Conservation (phyloP, 768 basidiomycete genomes). For the Termitomyces sp. region DNA sequence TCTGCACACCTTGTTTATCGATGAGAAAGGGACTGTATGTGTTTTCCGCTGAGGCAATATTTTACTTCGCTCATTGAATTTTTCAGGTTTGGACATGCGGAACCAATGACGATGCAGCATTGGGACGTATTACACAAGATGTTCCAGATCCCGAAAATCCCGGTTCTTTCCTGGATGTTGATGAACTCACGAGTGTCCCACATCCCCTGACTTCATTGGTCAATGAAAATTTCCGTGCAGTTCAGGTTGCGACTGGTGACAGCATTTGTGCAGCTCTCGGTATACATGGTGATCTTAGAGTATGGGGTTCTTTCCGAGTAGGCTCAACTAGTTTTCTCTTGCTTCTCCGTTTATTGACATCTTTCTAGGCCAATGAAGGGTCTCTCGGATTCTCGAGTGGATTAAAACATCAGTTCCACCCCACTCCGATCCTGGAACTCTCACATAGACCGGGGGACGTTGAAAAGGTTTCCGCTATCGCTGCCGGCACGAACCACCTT, state of each 20-base stretch:
- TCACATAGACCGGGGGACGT: slow-evolving; percentile 58
- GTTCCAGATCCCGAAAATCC: slow-evolving; percentile 62
- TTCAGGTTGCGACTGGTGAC: slow-evolving; percentile 82
- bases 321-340: slow-evolving; percentile 22
- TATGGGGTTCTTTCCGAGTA: slow-evolving; percentile 91
- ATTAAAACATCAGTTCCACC: slow-evolving; percentile 64
- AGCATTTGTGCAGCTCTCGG: slow-evolving; percentile 86
- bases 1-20: slow-evolving; percentile 85
- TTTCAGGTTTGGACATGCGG: slow-evolving; percentile 80
- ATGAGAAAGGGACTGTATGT: slow-evolving; percentile 87
- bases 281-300: slow-evolving; percentile 74
- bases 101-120: slow-evolving; percentile 85
- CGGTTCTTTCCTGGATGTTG: slow-evolving; percentile 53
- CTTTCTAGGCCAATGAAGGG: slow-evolving; percentile 66
- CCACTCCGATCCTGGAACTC: slow-evolving; percentile 59
- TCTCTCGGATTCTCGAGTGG: slow-evolving; percentile 80
- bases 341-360: slow-evolving; percentile 5
- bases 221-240: slow-evolving; percentile 82
- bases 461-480: slow-evolving; percentile 74
- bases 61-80: background rate
- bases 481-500: slow-evolving; percentile 86
- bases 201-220: slow-evolving; percentile 67
- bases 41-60: background rate
- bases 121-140: slow-evolving; percentile 72
- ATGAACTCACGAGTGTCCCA: slow-evolving; percentile 55